Conservation (phyloP, 305 asterid species). For the Vinca major region DNA sequence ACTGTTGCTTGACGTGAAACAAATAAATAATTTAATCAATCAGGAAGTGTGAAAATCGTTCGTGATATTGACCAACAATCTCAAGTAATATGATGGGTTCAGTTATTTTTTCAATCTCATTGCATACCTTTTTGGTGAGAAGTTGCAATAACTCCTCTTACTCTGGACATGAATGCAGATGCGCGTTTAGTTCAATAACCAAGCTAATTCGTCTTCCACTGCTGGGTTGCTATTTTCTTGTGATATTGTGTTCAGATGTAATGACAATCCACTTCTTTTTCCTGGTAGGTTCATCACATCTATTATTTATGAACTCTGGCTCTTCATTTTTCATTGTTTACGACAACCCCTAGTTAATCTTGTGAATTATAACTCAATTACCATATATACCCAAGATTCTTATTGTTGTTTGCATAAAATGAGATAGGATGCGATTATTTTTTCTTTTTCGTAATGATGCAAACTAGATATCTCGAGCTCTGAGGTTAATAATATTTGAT, state of each 20-base stretch:
- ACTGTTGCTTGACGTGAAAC: background rate
- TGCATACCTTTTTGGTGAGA: background rate
- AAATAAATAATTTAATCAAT: no score
- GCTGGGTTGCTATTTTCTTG: constrained; percentile 89
- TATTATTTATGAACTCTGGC: no score
- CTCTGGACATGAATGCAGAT: constrained; percentile 41
- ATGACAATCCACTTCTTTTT: constrained; percentile 98
- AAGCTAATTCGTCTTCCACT: constrained; percentile 58
- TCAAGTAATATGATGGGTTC: no score
- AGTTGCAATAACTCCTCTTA: background rate
- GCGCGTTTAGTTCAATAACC: constrained; percentile 75
- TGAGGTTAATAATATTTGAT: no score
- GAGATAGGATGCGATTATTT: background rate
- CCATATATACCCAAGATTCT: background rate
- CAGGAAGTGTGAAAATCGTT: no score
- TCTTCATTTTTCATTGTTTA: background rate
- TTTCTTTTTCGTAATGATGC: background rate
- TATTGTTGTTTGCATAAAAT: background rate
- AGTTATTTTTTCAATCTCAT: background rate
- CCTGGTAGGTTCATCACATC: constrained; percentile 44
- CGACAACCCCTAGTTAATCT: background rate
- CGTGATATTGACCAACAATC: no score
- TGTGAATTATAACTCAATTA: background rate
- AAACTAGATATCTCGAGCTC: background rate
- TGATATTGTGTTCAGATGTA: constrained; percentile 85